phyloP scores from a whole-genome alignment of 202 grass and related monocot genomes.

The Panicum virgatum region DNA sequence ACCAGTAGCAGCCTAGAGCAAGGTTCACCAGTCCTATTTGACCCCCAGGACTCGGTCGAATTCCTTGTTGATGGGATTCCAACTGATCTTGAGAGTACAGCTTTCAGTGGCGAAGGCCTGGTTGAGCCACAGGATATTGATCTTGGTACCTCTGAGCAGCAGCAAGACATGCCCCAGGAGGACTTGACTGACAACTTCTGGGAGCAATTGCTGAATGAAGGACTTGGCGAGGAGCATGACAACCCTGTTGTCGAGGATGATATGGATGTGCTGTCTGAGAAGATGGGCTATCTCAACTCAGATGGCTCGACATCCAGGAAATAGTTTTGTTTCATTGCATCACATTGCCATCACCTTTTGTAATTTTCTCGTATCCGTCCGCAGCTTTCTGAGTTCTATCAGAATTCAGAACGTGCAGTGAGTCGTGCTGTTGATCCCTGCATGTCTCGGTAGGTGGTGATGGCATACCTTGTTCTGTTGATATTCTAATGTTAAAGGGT shows the following conservation, averaged over 20 bases:
- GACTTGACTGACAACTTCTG: slow-evolving; percentile 71
- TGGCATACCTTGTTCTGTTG: not conserved
- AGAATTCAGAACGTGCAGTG: not conserved
- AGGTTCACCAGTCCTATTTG: slow-evolving; percentile 28
- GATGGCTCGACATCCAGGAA: slow-evolving; percentile 24
- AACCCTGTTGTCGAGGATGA: slow-evolving; percentile 35
- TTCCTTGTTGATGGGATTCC: slow-evolving; percentile 31
- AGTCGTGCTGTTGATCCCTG: not conserved
- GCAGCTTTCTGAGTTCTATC: not conserved
- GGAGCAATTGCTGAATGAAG: slow-evolving; percentile 58
- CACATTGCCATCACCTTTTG: not conserved
- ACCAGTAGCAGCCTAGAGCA: slow-evolving; percentile 39
- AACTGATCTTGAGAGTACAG: slow-evolving; percentile 12
- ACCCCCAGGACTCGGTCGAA: slow-evolving; percentile 17
- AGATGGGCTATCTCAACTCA: slow-evolving; percentile 60
- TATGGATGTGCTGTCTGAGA: slow-evolving; percentile 56
- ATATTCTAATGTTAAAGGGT: not conserved
- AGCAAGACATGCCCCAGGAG: slow-evolving; percentile 28
- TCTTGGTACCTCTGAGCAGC: slow-evolving; percentile 13
- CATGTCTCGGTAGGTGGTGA: not conserved
- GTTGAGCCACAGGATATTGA: slow-evolving; percentile 21
- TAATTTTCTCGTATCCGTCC: not conserved
- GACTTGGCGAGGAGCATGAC: slow-evolving; percentile 43
- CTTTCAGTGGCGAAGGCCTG: slow-evolving; percentile 17
- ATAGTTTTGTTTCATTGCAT: not conserved